These are phyloP conservation scores for Xylona heveae DNA, from an alignment of 495 filamentous ascomycete genomes.

Conservation along the genomic window DNA sequence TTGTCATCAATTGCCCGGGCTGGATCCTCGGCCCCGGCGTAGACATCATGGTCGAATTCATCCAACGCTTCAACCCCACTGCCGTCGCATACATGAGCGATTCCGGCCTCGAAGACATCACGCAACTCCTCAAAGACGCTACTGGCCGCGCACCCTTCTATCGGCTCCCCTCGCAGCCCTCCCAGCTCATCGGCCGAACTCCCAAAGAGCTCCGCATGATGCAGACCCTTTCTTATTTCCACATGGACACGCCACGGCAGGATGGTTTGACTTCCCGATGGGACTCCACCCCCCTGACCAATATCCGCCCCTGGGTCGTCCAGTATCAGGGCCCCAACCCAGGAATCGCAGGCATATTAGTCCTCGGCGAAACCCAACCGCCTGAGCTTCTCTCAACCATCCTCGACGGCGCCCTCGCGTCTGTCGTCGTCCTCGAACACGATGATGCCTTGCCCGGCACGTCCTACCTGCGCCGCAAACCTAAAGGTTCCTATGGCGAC, in stretches of 20 bases:
- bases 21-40: constrained; percentile 64
- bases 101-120: neutral
- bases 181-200: constrained; percentile 25
- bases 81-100: constrained; percentile 21
- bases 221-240: constrained; percentile 68
- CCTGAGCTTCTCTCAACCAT: constrained; percentile 26
- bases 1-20: constrained; percentile 66
- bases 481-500: neutral
- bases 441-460: constrained; percentile 3
- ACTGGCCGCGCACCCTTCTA: constrained; percentile 3
- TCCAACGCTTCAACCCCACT: constrained; percentile 35
- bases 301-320: constrained; percentile 29
- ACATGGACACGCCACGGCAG: constrained; percentile 18
- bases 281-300: constrained; percentile 24
- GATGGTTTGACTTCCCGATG: constrained; percentile 21
- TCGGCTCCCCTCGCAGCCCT: constrained; percentile 1
- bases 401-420: constrained; percentile 36
- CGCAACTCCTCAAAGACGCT: constrained; percentile 5
- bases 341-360: constrained; percentile 28
- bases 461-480: neutral
- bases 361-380: constrained; percentile 26
- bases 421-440: constrained; percentile 30
- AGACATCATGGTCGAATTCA: constrained; percentile 43
- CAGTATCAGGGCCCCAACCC: constrained; percentile 27
- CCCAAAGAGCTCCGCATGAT: constrained; percentile 50